Evolutionary conservation across 257 asterid species (phyloP), one percentile per base, ranked within the genome.

Genomic region (Solanum clarkiae): DNA sequence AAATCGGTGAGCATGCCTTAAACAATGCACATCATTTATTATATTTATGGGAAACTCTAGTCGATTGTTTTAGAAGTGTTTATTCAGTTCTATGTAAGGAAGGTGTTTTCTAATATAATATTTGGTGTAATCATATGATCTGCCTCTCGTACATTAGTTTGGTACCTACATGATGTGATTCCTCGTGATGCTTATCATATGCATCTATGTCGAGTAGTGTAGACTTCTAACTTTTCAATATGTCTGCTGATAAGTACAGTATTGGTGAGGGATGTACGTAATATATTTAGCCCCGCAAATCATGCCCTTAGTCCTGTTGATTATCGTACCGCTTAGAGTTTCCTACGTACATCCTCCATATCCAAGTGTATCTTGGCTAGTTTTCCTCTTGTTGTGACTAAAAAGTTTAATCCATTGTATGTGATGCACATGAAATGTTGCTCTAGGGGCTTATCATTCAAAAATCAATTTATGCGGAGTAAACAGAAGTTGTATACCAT

Each of bases 1-100:
- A 74, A 91, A 55, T 86, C 99, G 93, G 99, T 94, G 86, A 95
- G 97, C 86, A 62, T 72, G 16, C 42, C n/a, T 82, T 18, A 7
- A 18, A 22, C 56, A 17, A 17, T 55, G 24, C 69, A 10, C 45
- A 59, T 12, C 13, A 15, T 49, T 59, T 51, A 11, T 7, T 10
- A 18, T 17, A 6, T 49, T 71, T 84, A 22, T 86, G 49, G 60
- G 7, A 49, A 24, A 40, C 42, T 54, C 47, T 54, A 15, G 49
- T 81, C 47, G 42, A 16, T 44, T 80, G 81, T 8, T 32, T 45
- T 72, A 8, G 56, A 44, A 10, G 80, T 45, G 65, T 44, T 49
- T 51, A 15, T 77, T 77, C 47, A 14, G 59, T 51, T 77, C 12
- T 24, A 26, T 47, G 15, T 51, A 22, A 49, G 47, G 24, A 16